phyloP scores from a whole-genome alignment of 2,329 filamentous ascomycete genomes.

The Bimuria novae-zelandiae region DNA sequence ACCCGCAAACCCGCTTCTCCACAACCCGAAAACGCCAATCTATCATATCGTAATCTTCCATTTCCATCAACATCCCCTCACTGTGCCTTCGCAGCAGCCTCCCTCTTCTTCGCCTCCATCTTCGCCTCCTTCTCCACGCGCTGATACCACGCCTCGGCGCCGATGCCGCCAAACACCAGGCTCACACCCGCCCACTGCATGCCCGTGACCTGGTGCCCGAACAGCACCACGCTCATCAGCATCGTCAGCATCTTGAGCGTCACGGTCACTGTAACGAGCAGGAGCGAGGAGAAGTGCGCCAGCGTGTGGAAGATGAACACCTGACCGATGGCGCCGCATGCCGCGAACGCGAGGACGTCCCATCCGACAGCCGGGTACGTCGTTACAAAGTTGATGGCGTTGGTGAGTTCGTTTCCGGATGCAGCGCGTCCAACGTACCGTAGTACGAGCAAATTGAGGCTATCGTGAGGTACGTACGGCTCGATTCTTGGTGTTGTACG shows the following conservation, averaged over 20 bases:
- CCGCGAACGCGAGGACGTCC: conserved; percentile 87
- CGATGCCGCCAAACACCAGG: conserved; percentile 93
- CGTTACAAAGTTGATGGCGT: conserved; percentile 78
- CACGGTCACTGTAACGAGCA: conserved; percentile 94
- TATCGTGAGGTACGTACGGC: no score
- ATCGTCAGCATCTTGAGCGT: conserved; percentile 99
- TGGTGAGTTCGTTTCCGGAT: conserved; percentile 72
- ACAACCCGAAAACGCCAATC: no score
- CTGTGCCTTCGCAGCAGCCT: conserved; percentile 20
- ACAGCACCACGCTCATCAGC: conserved; percentile 93
- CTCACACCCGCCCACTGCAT: conserved; percentile 95
- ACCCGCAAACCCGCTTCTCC: no score
- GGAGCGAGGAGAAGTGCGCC: conserved; percentile 85
- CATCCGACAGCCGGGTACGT: conserved; percentile 80
- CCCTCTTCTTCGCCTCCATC: conserved; percentile 61
- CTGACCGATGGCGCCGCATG: conserved; percentile 90
- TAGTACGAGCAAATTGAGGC: no score
- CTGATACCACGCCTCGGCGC: conserved; percentile 82
- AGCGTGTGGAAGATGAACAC: conserved; percentile 96
- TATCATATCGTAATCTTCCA: background rate
- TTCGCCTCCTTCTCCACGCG: conserved; percentile 83
- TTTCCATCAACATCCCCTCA: background rate
- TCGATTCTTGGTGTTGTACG: no score
- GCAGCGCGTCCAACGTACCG: no score
- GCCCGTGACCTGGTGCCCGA: conserved; percentile 81